Evolutionary conservation across 805 yeast genomes (phyloP).

Genomic region (Monosporozyma aquatica): DNA sequence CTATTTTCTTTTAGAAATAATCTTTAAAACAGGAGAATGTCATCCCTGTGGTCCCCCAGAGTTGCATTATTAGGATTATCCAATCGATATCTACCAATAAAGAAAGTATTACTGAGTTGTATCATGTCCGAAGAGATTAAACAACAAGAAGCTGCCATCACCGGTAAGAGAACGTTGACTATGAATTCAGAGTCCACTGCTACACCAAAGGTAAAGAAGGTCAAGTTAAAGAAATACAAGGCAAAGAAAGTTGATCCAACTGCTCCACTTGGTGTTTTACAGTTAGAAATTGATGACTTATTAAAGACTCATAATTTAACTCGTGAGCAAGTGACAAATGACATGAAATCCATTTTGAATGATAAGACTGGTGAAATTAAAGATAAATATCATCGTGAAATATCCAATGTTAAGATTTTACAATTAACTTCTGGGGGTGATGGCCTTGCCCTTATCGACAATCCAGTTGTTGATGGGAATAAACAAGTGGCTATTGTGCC

Average conservation of each 20-base stretch:
- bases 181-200: neutral
- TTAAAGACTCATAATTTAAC: constrained; percentile 36
- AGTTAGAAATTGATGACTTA: constrained; percentile 60
- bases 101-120: no score
- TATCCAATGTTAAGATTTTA: constrained; percentile 47
- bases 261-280: constrained; percentile 71
- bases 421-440: constrained; percentile 74
- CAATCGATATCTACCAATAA: neutral
- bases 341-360: constrained; percentile 56
- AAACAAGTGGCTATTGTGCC: constrained; percentile 72
- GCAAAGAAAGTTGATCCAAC: constrained; percentile 62
- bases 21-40: neutral
- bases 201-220: constrained; percentile 21
- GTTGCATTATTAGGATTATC: neutral
- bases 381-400: constrained; percentile 48
- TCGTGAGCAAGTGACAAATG: constrained; percentile 46
- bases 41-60: neutral
- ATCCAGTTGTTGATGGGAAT: constrained; percentile 40
- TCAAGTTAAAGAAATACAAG: constrained; percentile 45
- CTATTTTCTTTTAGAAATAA: no score
- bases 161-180: constrained; percentile 4
- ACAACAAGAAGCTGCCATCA: neutral
- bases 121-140: constrained; percentile 3
- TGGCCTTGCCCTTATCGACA: constrained; percentile 63
- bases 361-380: constrained; percentile 35